Evolutionary conservation across 768 basidiomycete species (phyloP).

Genomic region (Sistotremastrum niveocremeum): DNA sequence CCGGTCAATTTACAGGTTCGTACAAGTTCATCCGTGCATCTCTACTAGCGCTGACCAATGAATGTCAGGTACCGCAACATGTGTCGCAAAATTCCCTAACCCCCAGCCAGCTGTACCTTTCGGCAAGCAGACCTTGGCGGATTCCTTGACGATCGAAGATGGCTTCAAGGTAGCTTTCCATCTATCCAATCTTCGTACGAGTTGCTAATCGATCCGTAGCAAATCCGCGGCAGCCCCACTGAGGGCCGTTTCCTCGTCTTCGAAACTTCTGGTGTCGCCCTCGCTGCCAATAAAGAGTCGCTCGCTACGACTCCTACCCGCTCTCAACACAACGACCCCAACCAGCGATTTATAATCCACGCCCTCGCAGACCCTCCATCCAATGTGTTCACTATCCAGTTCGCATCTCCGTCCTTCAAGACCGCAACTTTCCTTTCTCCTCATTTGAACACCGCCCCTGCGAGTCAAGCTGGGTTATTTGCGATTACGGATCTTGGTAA

Average conservation of each 20-base stretch:
- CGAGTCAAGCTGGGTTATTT: slow-evolving; percentile 1
- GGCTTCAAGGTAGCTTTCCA: slow-evolving; percentile 4
- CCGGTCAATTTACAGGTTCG: slow-evolving; percentile 4
- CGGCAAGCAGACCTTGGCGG: slow-evolving; percentile 3
- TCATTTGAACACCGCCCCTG: neutral
- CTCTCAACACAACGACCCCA: neutral
- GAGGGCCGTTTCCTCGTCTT: slow-evolving; percentile 9
- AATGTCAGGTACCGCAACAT: neutral
- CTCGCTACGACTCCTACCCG: neutral
- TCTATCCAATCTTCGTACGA: neutral
- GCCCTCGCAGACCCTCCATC: slow-evolving; percentile 1
- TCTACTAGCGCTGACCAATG: neutral
- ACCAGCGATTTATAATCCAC: slow-evolving; percentile 3
- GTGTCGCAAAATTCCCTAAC: neutral
- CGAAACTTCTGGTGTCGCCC: slow-evolving; percentile 4
- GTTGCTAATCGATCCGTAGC: neutral
- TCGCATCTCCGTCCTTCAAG: slow-evolving; percentile 1
- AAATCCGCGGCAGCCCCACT: slow-evolving; percentile 6
- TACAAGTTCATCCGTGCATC: neutral
- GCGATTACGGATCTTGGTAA: slow-evolving; percentile 2
- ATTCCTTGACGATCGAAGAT: slow-evolving; percentile 3
- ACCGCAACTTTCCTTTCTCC: neutral
- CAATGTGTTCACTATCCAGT: slow-evolving; percentile 3
- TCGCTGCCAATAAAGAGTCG: neutral
- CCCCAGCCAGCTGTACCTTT: slow-evolving; percentile 4